Percentiles rank a stretch among this genome's conserved stretches.
These are phyloP conservation scores for Botryotinia convoluta DNA, from an alignment of 2,329 filamentous ascomycete species.

Conservation along the genomic window DNA sequence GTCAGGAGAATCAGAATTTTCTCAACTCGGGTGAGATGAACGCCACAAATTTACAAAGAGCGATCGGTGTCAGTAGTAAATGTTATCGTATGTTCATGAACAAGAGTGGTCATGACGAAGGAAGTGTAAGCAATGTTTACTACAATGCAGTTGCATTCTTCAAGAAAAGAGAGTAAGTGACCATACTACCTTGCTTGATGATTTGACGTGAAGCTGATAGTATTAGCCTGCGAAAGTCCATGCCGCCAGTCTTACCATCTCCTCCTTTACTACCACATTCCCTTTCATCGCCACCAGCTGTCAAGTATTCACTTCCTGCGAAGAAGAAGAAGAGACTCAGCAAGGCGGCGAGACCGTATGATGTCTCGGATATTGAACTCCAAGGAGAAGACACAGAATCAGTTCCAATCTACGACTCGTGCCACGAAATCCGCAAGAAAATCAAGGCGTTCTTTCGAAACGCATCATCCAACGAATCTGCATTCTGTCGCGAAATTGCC, in stretches of 20 bases:
- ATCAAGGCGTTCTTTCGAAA: not conserved
- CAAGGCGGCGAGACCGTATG: not conserved
- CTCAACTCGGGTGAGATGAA: not conserved
- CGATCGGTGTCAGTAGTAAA: not conserved
- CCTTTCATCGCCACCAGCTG: not conserved
- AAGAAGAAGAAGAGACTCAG: not conserved
- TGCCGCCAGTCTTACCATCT: not conserved
- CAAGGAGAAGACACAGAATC: not conserved
- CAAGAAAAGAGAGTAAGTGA: not conserved
- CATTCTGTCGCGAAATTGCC: not conserved
- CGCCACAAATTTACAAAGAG: not conserved
- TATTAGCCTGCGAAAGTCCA: not conserved
- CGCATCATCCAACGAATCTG: not conserved
- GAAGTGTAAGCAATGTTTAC: not conserved
- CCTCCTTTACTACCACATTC: not conserved
- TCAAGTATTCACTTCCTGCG: not conserved
- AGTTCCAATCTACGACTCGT: not conserved
- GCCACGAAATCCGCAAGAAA: not conserved
- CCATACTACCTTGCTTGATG: not conserved
- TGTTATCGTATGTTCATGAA: not conserved
- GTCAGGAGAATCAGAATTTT: not conserved
- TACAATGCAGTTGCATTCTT: not conserved
- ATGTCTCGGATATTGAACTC: not conserved
- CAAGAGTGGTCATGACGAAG: not conserved
- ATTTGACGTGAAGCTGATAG: not conserved